Base-by-base conservation (phyloP, 164 flowering plant genomes). In the Buxus sempervirens region DNA sequence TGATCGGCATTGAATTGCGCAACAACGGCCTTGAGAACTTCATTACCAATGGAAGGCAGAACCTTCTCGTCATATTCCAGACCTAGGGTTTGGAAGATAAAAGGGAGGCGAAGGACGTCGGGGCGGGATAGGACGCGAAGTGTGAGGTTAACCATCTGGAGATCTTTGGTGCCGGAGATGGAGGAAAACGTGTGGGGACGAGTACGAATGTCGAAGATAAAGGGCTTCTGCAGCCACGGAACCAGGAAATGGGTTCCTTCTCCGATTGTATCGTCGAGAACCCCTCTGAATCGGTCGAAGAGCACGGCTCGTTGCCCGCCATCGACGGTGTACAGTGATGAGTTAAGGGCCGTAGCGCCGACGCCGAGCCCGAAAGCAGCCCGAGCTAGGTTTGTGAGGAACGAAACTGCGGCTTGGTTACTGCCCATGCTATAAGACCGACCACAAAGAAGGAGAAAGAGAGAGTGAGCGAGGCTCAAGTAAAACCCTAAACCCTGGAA, bases 1-100 rank as follows among this genome's bases (percentile, higher is more conserved):
- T 49, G 67, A 53, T 53, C 58, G 13, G 67, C 67, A 20, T 64
- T 64, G 58, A 64, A 64, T 27, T 64, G 67, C 9, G 67, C 67
- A 14, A 64, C 67, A 16, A 64, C 58, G 19, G 36, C n/a, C 19
- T 64, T 64, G 23, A 64, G 26, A 15, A 49, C 53, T 54, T 64
- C 58, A n/a, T 64, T 64, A 2, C 57, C 67, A n/a, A 64, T 64
- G 6, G 58, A 64, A 20, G 67, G 67, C 10, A 64, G 67, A 14
- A 64, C 67, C 36, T 53, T 64, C 26, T 64, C 67, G 21, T 64
- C 67, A 26, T 64, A 64, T 12, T 64, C 67, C 21, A 27, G 32
- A 20, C 67, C 67, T 51, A 64, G 58, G 32, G 51, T 42, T 25
- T 53, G 24, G 58, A 22, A 64, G 22, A 64, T 64, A 9, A 6